Base-by-base conservation (phyloP, 352 stramenopile genomes). In the Globisporangium parvum region DNA sequence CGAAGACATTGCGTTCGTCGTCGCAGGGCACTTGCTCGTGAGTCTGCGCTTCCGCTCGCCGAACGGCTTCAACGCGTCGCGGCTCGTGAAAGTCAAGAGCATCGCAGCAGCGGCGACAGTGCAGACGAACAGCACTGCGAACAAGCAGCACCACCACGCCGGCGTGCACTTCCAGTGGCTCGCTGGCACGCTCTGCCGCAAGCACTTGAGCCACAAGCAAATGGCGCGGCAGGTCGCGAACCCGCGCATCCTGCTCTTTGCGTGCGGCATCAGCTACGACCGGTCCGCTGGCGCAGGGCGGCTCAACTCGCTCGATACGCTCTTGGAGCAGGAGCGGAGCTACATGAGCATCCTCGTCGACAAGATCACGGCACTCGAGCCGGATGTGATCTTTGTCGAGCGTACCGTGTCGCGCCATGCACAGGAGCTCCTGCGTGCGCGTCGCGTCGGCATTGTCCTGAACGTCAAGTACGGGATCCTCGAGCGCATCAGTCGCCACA, bases 341-440 rank as follows among this genome's bases (percentile, higher is more conserved):
- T 99, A 98, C 67, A 98, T 98, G 79, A 79, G 95, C 62, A 98
- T 98, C 47, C 72, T 98, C 17, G 95, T 98, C 17, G 83, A 93
- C 23, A 99, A 98, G 59, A 98, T 99, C 57, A 87, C 94, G 3
- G 87, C 85, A 31, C 63, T 98, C 26, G 87, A 98, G 59, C 96
- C 96, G 9, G 89, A 98, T 71, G 70, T 99, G 23, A 80, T 99
- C 37, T 93, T 98, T 65, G 91, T 98, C 24, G 93, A 94, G 51
- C 80, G 84, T 17, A 87, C 81, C 12, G 85, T 97, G 17, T 96
- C 88, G 12, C 71, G 88, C 6, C 85, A 93, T 58, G 96, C 96
- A 10, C 94, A 98, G 70, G 91, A 98, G 51, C 65, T 98, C 1
- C 63, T 99, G 3, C 73, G 91, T 39, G 79, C 96, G 51, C 84